These are phyloP conservation scores for Penicillium digitatum DNA, from an alignment of 2,329 filamentous ascomycete genomes.

Conservation along the genomic window DNA sequence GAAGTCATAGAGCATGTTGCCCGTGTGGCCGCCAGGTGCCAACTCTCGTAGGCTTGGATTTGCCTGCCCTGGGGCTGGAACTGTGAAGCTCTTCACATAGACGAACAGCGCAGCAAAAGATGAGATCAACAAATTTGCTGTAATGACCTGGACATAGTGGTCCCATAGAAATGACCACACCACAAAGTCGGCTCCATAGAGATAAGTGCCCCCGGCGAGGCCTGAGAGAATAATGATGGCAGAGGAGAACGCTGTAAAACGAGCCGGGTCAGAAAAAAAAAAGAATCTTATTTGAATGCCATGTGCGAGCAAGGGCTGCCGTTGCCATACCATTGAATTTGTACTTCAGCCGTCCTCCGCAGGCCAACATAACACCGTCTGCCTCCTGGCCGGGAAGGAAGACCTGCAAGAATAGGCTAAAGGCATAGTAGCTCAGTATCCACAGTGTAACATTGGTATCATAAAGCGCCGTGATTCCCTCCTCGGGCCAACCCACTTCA, in stretches of 20 bases:
- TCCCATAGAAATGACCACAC: conserved; percentile 92
- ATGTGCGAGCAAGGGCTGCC: background rate
- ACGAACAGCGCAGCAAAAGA: conserved; percentile 70
- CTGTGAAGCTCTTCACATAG: conserved; percentile 76
- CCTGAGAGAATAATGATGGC: conserved; percentile 68
- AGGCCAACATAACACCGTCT: conserved; percentile 66
- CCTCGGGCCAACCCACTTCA: conserved; percentile 74
- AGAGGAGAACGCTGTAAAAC: conserved; percentile 64
- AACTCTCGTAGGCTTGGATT: conserved; percentile 72
- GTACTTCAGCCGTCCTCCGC: conserved; percentile 74
- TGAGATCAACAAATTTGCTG: conserved; percentile 74
- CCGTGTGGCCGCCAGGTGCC: conserved; percentile 73
- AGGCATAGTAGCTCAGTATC: conserved; percentile 70
- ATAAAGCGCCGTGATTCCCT: conserved; percentile 66
- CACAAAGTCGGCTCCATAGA: conserved; percentile 74
- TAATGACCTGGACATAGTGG: conserved; percentile 82
- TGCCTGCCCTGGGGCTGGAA: conserved; percentile 58
- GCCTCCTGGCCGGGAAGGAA: conserved; percentile 70
- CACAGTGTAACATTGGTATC: conserved; percentile 67
- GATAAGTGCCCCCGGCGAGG: conserved; percentile 67
- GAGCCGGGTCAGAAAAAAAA: conserved; percentile 3
- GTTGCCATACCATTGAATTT: conserved; percentile 65
- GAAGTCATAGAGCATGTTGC: conserved; percentile 90
- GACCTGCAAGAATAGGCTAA: conserved; percentile 70
- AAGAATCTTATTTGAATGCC: background rate